phyloP scores from a whole-genome alignment of 805 yeast genomes.

The Kregervanrija pseudodelftensis region DNA sequence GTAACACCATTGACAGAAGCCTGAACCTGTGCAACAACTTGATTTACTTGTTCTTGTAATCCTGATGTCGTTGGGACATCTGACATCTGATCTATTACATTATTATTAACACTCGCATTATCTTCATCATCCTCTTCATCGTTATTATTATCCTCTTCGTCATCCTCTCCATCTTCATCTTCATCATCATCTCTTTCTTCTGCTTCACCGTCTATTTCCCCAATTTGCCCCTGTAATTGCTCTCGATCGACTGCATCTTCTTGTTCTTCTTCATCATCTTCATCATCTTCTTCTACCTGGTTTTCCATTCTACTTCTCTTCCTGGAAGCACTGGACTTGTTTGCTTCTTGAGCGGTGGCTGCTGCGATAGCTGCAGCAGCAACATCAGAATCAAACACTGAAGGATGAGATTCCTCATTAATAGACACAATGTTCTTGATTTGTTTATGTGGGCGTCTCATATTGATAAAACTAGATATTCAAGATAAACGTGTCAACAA shows the following conservation, averaged over 20 bases:
- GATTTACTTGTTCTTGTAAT: too few relatives aligned
- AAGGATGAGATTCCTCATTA: neutral
- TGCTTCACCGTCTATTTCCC: neutral
- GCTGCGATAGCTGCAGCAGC: slow-evolving; percentile 27
- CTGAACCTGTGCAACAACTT: too few relatives aligned
- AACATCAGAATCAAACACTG: slow-evolving; percentile 2
- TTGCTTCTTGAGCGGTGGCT: slow-evolving; percentile 27
- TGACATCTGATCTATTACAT: neutral
- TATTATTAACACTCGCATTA: neutral
- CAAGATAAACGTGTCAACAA: neutral
- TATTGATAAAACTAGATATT: too few relatives aligned
- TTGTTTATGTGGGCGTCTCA: too few relatives aligned
- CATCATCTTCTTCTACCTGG: neutral
- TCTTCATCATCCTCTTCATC: neutral
- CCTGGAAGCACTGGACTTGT: slow-evolving; percentile 1
- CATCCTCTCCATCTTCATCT: neutral
- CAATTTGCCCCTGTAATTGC: slow-evolving; percentile 1
- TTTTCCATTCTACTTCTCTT: neutral
- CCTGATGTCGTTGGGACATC: too few relatives aligned
- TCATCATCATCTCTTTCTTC: neutral
- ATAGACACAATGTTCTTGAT: too few relatives aligned
- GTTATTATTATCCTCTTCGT: neutral
- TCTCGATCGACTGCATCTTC: neutral
- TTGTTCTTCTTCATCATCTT: neutral
- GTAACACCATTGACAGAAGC: too few relatives aligned